A percentile compares a stretch with the other conserved stretches of the same genome.
Conservation (phyloP, 1,284 basidiomycete species). For the Wolfiporia cocos region DNA sequence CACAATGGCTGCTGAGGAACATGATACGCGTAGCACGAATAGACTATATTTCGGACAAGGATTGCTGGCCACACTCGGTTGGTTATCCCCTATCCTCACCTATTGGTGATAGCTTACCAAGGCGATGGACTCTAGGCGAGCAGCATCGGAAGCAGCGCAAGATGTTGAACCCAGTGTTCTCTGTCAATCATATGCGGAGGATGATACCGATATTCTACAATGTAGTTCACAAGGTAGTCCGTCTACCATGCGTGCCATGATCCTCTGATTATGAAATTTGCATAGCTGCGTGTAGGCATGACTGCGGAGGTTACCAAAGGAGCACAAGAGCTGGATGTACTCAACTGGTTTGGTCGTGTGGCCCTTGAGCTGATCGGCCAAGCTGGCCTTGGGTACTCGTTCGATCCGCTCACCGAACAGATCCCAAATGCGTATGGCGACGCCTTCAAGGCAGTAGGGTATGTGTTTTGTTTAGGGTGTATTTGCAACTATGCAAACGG, state of each 20-base stretch:
- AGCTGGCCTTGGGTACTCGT: slow-evolving; percentile 29
- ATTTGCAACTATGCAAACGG: too few relatives aligned
- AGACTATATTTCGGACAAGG: slow-evolving; percentile 11
- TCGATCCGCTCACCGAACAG: slow-evolving; percentile 23
- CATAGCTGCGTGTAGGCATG: slow-evolving; percentile 14
- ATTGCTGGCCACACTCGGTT: slow-evolving; percentile 10
- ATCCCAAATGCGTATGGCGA: slow-evolving; percentile 18
- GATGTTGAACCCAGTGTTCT: too few relatives aligned
- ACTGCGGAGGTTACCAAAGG: slow-evolving; percentile 4
- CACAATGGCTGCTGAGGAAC: slow-evolving; percentile 8
- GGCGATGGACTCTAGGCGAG: slow-evolving; percentile 2
- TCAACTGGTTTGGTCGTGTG: slow-evolving; percentile 19
- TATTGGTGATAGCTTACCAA: not conserved
- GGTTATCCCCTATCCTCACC: slow-evolving; percentile 16
- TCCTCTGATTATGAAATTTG: slow-evolving; percentile 2
- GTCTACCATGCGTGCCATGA: not conserved
- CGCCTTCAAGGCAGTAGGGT: slow-evolving; percentile 25
- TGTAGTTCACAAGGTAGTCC: slow-evolving; percentile 5
- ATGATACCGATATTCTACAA: slow-evolving; percentile 11
- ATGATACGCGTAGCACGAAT: slow-evolving; percentile 6
- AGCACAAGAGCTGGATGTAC: slow-evolving; percentile 15
- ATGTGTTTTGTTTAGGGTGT: not conserved
- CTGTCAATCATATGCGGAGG: slow-evolving; percentile 9
- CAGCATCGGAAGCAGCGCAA: slow-evolving; percentile 13
- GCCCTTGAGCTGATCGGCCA: slow-evolving; percentile 24